A percentile compares a stretch with the other conserved stretches of the same genome.
These are phyloP conservation scores for Parastagonospora nodorum DNA, from an alignment of 2,329 filamentous ascomycete genomes.

Conservation along the genomic window DNA sequence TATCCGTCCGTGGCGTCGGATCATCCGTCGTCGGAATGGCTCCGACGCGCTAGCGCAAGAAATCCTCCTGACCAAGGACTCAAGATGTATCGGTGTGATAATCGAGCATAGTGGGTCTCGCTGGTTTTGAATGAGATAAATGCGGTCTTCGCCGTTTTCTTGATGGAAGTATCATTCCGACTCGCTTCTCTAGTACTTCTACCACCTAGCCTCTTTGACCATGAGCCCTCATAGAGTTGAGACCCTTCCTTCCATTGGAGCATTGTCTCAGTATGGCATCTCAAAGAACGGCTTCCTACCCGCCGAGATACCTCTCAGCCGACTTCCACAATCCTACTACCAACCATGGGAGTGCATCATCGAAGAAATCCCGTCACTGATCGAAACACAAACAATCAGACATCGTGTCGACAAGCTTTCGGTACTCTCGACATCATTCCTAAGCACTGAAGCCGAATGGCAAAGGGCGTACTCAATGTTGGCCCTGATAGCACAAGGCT, in stretches of 20 bases:
- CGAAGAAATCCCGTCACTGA: conserved; percentile 74
- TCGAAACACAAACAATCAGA: conserved; percentile 75
- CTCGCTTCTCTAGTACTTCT: neutral
- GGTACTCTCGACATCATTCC: conserved; percentile 72
- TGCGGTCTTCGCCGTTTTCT: conserved; percentile 18
- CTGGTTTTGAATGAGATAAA: conserved; percentile 13
- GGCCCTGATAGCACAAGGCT: conserved; percentile 74
- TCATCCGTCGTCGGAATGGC: neutral
- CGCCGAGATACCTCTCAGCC: conserved; percentile 70
- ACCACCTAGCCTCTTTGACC: conserved; percentile 4
- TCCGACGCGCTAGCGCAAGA: neutral
- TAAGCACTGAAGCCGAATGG: conserved; percentile 82
- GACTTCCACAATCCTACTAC: conserved; percentile 81
- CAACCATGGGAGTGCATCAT: conserved; percentile 84
- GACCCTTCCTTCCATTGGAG: conserved; percentile 25
- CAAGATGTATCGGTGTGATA: neutral
- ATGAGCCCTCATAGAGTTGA: conserved; percentile 39
- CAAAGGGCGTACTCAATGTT: conserved; percentile 76
- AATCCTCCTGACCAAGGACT: neutral
- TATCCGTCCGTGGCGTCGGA: neutral
- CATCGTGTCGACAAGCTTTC: conserved; percentile 74
- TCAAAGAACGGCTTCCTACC: conserved; percentile 82
- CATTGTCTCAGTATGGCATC: conserved; percentile 75
- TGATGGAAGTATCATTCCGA: conserved; percentile 8
- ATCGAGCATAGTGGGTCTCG: conserved; percentile 1